Base-by-base conservation (phyloP, 495 filamentous ascomycete genomes). In the Pseudevernia furfuracea region DNA sequence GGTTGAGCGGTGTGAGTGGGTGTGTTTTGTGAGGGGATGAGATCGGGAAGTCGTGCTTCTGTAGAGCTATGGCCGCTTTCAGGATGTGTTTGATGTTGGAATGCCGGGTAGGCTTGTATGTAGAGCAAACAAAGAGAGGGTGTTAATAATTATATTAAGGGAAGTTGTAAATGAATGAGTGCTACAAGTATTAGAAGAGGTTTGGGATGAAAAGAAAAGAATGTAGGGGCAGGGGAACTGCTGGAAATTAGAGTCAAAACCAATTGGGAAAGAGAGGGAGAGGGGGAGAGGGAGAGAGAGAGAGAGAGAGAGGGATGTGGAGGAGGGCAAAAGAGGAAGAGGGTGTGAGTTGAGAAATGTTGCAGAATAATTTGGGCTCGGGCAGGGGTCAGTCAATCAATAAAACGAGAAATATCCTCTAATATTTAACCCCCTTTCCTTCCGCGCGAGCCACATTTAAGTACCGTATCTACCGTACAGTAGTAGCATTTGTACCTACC, bases 71-170 rank as follows among this genome's bases (percentile, higher is more conserved):
- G 61, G 43, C 62, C 41, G 62, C 41, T 64, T 64, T 43, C 62
- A 64, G 62, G 41, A 48, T 39, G 53, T 64, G 55, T 64, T 64
- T 64, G 62, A 58, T 30, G 60, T 58, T 49, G 62, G 62, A 64
- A 64, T 58, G 62, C 62, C 62, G 62, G 62, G 59, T 64, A 34
- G 62, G 62, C 62, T 36, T 58, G 62, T 64, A 19, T 53, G 44
- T 28, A 39, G 41, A 49, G 43, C 62, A 37, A 59, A 64, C 62
- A 59, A 64, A 64, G 55, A 59, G 32, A 23, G 56, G 23, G 56
- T 14, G 56, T 39, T 39, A 38, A 39, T 32, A 53, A 53, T 53
- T 53, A 53, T 53, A 32, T 53, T 30, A 53, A 32, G 14, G 19
- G 49, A 53, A 53, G 25, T n/a, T 15, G 25, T 6, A 14, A 53